phyloP scores from a whole-genome alignment of 495 filamentous ascomycete species.

The Hypoxylon crocopeplum region DNA sequence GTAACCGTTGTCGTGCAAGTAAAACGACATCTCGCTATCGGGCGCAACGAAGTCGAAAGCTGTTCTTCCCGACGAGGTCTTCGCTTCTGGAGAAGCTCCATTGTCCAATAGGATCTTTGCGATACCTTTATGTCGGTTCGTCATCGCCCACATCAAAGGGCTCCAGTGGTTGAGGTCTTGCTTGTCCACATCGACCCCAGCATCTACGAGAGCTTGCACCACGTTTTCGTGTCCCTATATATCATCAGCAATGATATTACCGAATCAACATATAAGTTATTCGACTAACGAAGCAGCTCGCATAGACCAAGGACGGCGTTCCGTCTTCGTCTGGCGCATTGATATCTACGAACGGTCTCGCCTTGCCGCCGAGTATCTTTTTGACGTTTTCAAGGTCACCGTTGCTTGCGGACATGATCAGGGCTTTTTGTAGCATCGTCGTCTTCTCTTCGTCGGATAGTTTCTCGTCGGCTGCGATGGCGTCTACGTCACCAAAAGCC shows the following conservation, averaged over 20 bases:
- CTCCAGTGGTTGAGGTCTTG: constrained; percentile 98
- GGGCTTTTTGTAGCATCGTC: constrained; percentile 78
- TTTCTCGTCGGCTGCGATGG: constrained; percentile 73
- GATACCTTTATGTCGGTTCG: constrained; percentile 94
- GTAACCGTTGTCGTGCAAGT: constrained; percentile 92
- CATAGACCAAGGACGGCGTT: constrained; percentile 93
- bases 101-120: constrained; percentile 90
- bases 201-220: constrained; percentile 80
- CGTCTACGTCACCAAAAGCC: constrained; percentile 77
- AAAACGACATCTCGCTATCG: constrained; percentile 95
- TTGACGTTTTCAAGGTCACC: constrained; percentile 84
- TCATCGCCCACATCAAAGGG: constrained; percentile 99
- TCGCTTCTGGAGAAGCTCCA: constrained; percentile 93
- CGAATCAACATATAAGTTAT: constrained; percentile 2
- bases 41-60: constrained; percentile 95
- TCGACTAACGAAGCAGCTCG: constrained; percentile 91
- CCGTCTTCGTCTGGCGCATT: constrained; percentile 94
- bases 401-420: constrained; percentile 97
- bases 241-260: constrained; percentile 9
- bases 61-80: constrained; percentile 92
- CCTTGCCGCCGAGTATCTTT: constrained; percentile 76
- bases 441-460: constrained; percentile 79
- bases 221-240: constrained; percentile 87
- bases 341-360: constrained; percentile 80
- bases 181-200: constrained; percentile 88